These are phyloP conservation scores for Cyberlindnera xylosilytica DNA, from an alignment of 805 yeast genomes.

Conservation along the genomic window DNA sequence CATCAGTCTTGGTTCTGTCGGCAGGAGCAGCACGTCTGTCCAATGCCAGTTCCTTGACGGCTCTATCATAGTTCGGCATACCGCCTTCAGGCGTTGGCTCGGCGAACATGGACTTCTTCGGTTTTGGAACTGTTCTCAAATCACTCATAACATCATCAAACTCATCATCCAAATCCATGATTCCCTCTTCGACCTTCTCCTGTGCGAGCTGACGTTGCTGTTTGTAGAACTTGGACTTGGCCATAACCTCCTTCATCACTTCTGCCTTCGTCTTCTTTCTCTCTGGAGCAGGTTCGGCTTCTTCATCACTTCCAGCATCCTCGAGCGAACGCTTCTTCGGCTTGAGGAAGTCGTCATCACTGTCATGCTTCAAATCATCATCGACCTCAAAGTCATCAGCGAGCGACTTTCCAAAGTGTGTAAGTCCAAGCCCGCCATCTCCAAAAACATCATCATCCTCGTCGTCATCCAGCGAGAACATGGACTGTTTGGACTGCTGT, in stretches of 20 bases:
- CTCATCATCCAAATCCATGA: slow-evolving; percentile 67
- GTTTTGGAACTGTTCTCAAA: slow-evolving; percentile 33
- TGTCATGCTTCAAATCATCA: slow-evolving; percentile 35
- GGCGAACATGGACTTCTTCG: slow-evolving; percentile 24
- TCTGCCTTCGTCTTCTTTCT: slow-evolving; percentile 79
- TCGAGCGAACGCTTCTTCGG: slow-evolving; percentile 33
- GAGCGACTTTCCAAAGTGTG: slow-evolving; percentile 76
- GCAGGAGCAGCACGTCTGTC: slow-evolving; percentile 80
- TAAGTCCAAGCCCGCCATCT: slow-evolving; percentile 45
- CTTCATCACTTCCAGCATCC: slow-evolving; percentile 29
- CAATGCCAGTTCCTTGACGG: slow-evolving; percentile 61
- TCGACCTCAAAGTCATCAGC: slow-evolving; percentile 54
- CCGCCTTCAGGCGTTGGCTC: slow-evolving; percentile 34
- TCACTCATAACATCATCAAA: slow-evolving; percentile 68
- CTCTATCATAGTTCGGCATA: slow-evolving; percentile 55
- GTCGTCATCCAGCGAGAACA: slow-evolving; percentile 66
- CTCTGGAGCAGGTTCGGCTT: slow-evolving; percentile 34
- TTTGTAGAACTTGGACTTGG: slow-evolving; percentile 75
- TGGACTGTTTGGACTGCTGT: slow-evolving; percentile 48
- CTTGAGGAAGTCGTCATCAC: slow-evolving; percentile 30
- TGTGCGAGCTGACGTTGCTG: slow-evolving; percentile 70
- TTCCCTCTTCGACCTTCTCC: slow-evolving; percentile 54
- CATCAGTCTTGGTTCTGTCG: slow-evolving; percentile 75
- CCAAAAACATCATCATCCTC: slow-evolving; percentile 40
- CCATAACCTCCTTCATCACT: slow-evolving; percentile 82